These are phyloP conservation scores for Ashbya aceris DNA, from an alignment of 1,139 yeast genomes.

Conservation along the genomic window DNA sequence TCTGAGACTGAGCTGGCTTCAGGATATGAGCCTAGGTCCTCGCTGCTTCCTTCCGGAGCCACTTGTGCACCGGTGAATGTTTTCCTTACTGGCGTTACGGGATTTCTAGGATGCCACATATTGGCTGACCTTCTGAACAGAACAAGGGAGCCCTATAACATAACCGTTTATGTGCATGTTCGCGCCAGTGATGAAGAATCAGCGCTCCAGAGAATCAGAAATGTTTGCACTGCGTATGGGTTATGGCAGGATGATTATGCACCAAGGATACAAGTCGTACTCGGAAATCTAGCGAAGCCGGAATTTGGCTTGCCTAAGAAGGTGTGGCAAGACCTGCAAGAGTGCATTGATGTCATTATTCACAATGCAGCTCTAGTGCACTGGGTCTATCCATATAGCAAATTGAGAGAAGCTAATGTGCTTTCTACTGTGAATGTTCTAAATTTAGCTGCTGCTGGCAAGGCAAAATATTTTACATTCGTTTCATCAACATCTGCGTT, in stretches of 20 bases:
- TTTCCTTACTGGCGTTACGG: slow-evolving; percentile 92
- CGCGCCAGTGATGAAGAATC: slow-evolving; percentile 63
- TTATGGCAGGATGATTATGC: slow-evolving; percentile 61
- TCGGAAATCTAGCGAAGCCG: slow-evolving; percentile 70
- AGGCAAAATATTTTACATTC: slow-evolving; percentile 77
- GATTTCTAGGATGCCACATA: slow-evolving; percentile 88
- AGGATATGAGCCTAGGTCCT: slow-evolving; percentile 29
- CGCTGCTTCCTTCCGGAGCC: slow-evolving; percentile 15
- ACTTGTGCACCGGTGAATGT: slow-evolving; percentile 40
- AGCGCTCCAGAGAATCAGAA: slow-evolving; percentile 68
- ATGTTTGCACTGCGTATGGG: slow-evolving; percentile 79
- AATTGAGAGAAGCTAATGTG: slow-evolving; percentile 88
- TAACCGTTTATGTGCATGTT: slow-evolving; percentile 77
- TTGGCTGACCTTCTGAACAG: slow-evolving; percentile 63
- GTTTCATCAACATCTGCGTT: slow-evolving; percentile 93
- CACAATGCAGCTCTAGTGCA: slow-evolving; percentile 98
- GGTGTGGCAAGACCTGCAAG: slow-evolving; percentile 50
- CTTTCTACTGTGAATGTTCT: slow-evolving; percentile 77
- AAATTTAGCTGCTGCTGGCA: slow-evolving; percentile 58
- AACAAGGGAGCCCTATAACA: slow-evolving; percentile 32
- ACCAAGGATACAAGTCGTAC: slow-evolving; percentile 53
- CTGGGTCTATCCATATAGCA: slow-evolving; percentile 94
- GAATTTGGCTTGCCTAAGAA: slow-evolving; percentile 59
- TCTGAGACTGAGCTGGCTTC: slow-evolving; percentile 37
- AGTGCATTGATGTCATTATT: slow-evolving; percentile 66